Percentiles rank a stretch among this genome's conserved stretches.
Evolutionary conservation across 1,284 basidiomycete species (phyloP).

Genomic region (Pyrrhoderma noxium): DNA sequence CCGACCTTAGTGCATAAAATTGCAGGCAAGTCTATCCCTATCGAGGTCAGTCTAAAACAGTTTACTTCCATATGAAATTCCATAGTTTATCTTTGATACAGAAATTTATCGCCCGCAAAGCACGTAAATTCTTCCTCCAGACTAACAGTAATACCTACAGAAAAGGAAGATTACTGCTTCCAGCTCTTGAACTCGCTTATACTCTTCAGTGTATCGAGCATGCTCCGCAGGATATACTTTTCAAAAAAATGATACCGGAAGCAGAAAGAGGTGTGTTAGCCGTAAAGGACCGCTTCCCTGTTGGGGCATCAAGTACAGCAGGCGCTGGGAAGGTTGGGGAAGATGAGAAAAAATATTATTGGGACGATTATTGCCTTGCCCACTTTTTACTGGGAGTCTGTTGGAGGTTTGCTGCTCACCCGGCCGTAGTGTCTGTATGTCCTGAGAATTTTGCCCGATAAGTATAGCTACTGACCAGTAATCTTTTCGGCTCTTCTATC

Average conservation of each 20-base stretch:
- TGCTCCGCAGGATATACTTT: constrained; percentile 20
- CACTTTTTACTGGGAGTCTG: constrained; percentile 46
- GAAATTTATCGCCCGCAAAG: constrained; percentile 46
- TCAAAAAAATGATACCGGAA: constrained; percentile 20
- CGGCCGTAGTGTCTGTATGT: constrained; percentile 22
- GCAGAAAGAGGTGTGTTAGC: background rate
- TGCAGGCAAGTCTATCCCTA: constrained; percentile 44
- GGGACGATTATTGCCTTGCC: constrained; percentile 46
- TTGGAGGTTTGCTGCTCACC: constrained; percentile 36
- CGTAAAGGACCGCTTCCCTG: too few species aligned
- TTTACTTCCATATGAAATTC: background rate
- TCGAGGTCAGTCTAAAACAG: constrained; percentile 31
- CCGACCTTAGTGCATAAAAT: constrained; percentile 30
- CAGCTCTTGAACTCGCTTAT: constrained; percentile 49
- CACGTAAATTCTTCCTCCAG: constrained; percentile 44
- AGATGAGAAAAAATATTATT: constrained; percentile 32
- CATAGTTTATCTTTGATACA: constrained; percentile 20
- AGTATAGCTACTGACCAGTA: too few species aligned
- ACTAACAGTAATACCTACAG: constrained; percentile 14
- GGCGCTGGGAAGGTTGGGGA: background rate
- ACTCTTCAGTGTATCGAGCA: constrained; percentile 31
- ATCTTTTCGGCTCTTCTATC: background rate
- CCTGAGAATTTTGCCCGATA: background rate
- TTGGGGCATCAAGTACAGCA: background rate
- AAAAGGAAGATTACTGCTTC: constrained; percentile 36